A percentile compares a stretch with the other conserved stretches of the same genome.
These are phyloP conservation scores for Acorus gramineus DNA, from an alignment of 106 monocot species.

Conservation along the genomic window DNA sequence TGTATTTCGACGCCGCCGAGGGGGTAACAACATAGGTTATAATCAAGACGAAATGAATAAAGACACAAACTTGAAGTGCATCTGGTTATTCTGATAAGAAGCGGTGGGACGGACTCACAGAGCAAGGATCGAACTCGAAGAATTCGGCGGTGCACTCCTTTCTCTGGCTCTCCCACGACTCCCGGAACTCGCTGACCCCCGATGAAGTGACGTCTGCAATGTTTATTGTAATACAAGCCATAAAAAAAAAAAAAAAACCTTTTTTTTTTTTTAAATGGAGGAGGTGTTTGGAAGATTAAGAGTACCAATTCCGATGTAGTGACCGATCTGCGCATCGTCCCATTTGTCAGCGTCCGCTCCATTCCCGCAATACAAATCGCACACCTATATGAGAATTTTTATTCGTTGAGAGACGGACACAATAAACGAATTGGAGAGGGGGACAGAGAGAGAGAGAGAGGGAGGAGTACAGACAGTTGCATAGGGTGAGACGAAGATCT, in stretches of 20 bases:
- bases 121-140: conserved; percentile 59
- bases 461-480: conserved; percentile 26
- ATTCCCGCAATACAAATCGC: conserved; percentile 72
- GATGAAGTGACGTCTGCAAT: conserved; percentile 42
- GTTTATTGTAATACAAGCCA: neutral
- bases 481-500: conserved; percentile 77
- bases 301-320: conserved; percentile 74
- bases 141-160: conserved; percentile 81
- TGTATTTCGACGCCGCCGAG: too few species aligned
- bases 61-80: too few species aligned
- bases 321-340: conserved; percentile 81
- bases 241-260: neutral
- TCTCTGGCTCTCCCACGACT: conserved; percentile 61
- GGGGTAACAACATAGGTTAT: too few species aligned
- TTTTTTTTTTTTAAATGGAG: too few species aligned
- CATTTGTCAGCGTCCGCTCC: conserved; percentile 61
- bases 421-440: neutral
- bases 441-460: neutral
- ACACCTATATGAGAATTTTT: conserved; percentile 26
- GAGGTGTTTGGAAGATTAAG: too few species aligned
- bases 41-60: too few species aligned
- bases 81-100: too few species aligned
- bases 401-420: too few species aligned
- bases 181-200: conserved; percentile 44
- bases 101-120: conserved; percentile 16